Evolutionary conservation across 306 rosid species (phyloP), one percentile per base, ranked within the genome.

Genomic region (Vigna radiata): DNA sequence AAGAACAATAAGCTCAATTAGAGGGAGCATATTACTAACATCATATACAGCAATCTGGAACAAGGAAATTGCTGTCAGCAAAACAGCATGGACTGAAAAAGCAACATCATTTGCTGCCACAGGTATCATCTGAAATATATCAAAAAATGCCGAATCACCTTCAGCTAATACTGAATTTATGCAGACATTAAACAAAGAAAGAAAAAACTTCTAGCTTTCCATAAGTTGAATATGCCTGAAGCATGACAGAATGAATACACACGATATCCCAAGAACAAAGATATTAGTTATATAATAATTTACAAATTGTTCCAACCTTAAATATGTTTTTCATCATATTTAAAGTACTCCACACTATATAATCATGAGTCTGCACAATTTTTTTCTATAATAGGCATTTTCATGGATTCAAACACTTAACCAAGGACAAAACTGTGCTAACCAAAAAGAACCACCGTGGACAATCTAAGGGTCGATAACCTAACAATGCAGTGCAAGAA

Each of bases 51-150:
- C 86, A 68, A 92, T 88, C 79, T 95, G 99, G 72, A 87, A 77
- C 79, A 95, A 81, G 66, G 88, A 83, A 61, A 92, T 25, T 76
- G 89, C 88, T 2, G 97, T 90, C 43, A 95, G 64, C 8, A 95
- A 59, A 82, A 95, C 99, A 54, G 99, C 99, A 69, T 95, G 97
- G 49, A 16, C 16, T 48, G 99, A 92, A 79, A 95, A 95, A 68
- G 97, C 97, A 19, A 95, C 97, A 81, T 95, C 99, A 63, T 92
- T 95, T 71, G 94, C 89, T 19, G 97, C 99, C 8, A 95, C 97
- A 2, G 99, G 99, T 79, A 92, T 95, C 99, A 92, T 95, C 99
- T 95, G 88, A 68, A 86, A 80, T 49, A 58, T 8, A 21, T 5
- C 8, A 65, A 76, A 48, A 12, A 49, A 33, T 17, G 41, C 41